Evolutionary conservation across 306 rosid genomes (phyloP).

Genomic region (Biancaea sappan): DNA sequence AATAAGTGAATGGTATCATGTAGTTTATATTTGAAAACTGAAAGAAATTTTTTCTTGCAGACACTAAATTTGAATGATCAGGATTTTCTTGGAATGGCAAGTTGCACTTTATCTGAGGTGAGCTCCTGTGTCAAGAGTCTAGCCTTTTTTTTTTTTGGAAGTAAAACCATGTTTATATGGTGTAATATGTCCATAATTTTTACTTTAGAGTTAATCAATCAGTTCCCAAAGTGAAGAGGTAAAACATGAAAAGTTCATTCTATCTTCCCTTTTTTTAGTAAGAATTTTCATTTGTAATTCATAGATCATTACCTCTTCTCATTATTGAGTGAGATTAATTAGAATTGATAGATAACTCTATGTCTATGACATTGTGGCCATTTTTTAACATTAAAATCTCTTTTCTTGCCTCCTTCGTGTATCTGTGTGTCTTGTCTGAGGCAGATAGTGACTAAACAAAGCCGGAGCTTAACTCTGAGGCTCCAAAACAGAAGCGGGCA

Average conservation of each 20-base stretch:
- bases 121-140: constrained; percentile 11
- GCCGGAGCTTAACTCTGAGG: constrained; percentile 49
- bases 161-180: constrained; percentile 10
- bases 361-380: constrained; percentile 15
- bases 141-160: not conserved
- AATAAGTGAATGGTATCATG: constrained; percentile 10
- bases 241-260: not conserved
- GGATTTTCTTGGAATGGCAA: constrained; percentile 81
- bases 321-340: not conserved
- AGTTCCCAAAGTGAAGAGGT: not conserved
- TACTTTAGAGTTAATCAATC: not conserved
- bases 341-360: not conserved
- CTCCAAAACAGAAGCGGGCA: constrained; percentile 46
- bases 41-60: constrained; percentile 55
- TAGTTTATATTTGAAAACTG: constrained; percentile 8
- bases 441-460: constrained; percentile 77
- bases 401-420: not conserved
- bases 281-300: not conserved
- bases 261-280: not conserved
- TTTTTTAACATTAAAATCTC: not conserved
- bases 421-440: not conserved
- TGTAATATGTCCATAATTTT: not conserved
- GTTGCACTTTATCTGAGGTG: constrained; percentile 81
- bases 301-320: not conserved
- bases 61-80: constrained; percentile 65